These are phyloP conservation scores for Phaseolus lunatus DNA, from an alignment of 306 rosid species.

Conservation along the genomic window DNA sequence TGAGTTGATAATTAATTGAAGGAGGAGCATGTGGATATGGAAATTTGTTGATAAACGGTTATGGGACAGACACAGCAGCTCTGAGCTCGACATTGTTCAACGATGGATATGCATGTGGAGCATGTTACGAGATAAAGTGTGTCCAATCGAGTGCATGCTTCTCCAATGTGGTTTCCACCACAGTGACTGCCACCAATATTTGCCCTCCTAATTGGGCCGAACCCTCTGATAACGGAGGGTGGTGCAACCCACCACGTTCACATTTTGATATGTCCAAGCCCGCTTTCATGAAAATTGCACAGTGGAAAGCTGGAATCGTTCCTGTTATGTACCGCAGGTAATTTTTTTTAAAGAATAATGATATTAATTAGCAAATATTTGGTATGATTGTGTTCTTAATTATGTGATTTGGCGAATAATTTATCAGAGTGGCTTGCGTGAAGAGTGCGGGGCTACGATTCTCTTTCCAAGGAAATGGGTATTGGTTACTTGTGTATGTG, in stretches of 20 bases:
- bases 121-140: constrained; percentile 83
- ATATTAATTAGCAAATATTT: no score
- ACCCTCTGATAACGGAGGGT: constrained; percentile 78
- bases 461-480: constrained; percentile 83
- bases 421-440: constrained; percentile 69
- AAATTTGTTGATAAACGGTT: constrained; percentile 77
- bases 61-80: constrained; percentile 80
- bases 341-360: no score
- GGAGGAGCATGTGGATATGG: constrained; percentile 98
- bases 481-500: constrained; percentile 87
- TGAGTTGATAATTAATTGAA: constrained; percentile 6
- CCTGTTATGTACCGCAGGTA: constrained; percentile 86
- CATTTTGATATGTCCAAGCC: constrained; percentile 97
- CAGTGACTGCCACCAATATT: constrained; percentile 85
- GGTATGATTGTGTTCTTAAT: background rate
- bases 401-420: constrained; percentile 11
- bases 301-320: constrained; percentile 78
- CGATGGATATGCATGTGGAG: constrained; percentile 83
- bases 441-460: constrained; percentile 69
- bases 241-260: constrained; percentile 92
- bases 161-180: constrained; percentile 54
- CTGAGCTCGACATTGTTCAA: constrained; percentile 85
- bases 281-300: constrained; percentile 88
- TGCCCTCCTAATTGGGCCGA: constrained; percentile 89
- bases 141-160: constrained; percentile 61